Conservation (phyloP, 768 basidiomycete genomes). For the Leccinum subtestaceum region DNA sequence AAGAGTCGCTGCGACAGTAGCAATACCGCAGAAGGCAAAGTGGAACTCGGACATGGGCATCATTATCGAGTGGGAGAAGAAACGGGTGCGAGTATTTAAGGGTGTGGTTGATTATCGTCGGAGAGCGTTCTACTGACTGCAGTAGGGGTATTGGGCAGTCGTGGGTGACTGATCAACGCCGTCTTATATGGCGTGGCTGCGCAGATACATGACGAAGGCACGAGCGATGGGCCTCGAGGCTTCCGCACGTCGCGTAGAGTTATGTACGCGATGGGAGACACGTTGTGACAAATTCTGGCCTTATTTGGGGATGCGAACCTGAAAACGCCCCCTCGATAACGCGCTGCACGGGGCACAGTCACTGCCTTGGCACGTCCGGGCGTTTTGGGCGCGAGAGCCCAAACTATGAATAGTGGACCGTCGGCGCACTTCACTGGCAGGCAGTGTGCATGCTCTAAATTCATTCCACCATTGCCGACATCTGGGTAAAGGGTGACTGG, state of each 20-base stretch:
- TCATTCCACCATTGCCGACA: constrained; percentile 1
- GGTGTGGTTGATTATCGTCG: constrained; percentile 20
- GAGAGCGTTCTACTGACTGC: neutral
- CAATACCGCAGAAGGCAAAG: constrained; percentile 54
- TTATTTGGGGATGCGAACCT: constrained; percentile 11
- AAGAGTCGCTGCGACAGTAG: constrained; percentile 58
- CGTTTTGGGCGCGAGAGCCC: constrained; percentile 1
- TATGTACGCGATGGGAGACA: constrained; percentile 15
- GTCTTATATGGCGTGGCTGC: constrained; percentile 30
- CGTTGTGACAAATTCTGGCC: constrained; percentile 9
- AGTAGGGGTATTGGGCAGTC: constrained; percentile 19
- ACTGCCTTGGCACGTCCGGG: constrained; percentile 15
- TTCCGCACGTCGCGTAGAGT: constrained; percentile 21
- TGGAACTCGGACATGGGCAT: constrained; percentile 53
- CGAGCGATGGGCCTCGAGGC: constrained; percentile 33
- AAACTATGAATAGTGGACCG: constrained; percentile 1
- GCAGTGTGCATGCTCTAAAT: constrained; percentile 1
- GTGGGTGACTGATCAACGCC: constrained; percentile 24
- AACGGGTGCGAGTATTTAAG: constrained; percentile 20
- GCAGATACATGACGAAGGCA: constrained; percentile 24
- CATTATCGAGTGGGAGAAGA: constrained; percentile 33
- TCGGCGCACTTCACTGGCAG: neutral
- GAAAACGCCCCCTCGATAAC: constrained; percentile 7
- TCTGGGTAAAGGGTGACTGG: constrained; percentile 6
- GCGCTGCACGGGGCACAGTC: constrained; percentile 7